These are phyloP conservation scores for Colletotrichum sp. DNA, from an alignment of 2,329 filamentous ascomycete species.

Conservation along the genomic window DNA sequence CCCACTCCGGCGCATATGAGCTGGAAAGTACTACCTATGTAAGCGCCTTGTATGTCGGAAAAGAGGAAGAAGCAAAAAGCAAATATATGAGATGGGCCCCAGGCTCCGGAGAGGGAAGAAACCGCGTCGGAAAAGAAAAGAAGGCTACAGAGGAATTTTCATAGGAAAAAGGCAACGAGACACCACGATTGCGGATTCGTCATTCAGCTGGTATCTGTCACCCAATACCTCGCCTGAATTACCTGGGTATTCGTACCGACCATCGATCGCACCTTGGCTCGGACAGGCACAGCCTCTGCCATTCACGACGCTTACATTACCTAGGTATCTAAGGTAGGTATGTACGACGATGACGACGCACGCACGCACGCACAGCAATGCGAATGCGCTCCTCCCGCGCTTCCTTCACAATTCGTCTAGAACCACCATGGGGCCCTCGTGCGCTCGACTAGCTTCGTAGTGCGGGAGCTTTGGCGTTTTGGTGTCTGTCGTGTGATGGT, in stretches of 20 bases:
- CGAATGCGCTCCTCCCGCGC: background rate
- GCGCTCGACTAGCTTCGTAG: background rate
- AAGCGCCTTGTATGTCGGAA: background rate
- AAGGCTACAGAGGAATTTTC: background rate
- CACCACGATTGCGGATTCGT: background rate
- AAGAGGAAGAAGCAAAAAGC: background rate
- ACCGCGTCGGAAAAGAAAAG: background rate
- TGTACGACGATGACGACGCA: background rate
- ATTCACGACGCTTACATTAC: background rate
- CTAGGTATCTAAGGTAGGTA: too few relatives aligned
- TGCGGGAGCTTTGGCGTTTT: background rate
- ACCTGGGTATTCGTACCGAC: background rate
- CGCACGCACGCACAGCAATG: background rate
- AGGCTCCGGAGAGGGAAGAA: background rate
- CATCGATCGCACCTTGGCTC: background rate
- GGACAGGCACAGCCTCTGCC: background rate
- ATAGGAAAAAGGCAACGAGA: background rate
- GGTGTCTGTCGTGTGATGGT: background rate
- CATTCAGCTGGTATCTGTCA: background rate
- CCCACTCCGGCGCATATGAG: background rate
- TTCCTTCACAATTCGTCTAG: background rate
- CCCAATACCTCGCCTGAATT: background rate
- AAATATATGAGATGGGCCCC: background rate
- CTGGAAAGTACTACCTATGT: background rate
- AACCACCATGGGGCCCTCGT: background rate